Evolutionary conservation across 2,329 filamentous ascomycete species (phyloP).

Genomic region (Beauveria scarabaeidicola): DNA sequence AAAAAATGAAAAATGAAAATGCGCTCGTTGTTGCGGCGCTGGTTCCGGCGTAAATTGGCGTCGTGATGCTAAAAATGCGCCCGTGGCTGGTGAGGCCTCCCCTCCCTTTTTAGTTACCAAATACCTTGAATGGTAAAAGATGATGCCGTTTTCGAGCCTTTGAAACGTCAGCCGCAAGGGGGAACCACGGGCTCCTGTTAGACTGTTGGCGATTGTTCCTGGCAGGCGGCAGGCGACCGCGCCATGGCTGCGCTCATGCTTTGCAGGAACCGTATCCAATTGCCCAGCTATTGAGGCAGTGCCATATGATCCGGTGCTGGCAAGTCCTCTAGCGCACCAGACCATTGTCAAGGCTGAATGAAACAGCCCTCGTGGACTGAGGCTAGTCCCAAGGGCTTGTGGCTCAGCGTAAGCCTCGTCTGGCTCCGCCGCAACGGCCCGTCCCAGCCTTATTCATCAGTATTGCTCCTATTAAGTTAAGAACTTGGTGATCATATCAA

Average conservation of each 20-base stretch:
- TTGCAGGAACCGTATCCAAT: not conserved
- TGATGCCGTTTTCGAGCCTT: not conserved
- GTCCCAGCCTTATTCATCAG: constrained; percentile 1
- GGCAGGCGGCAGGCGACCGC: not conserved
- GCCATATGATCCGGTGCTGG: not conserved
- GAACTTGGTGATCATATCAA: not conserved
- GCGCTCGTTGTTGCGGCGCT: not conserved
- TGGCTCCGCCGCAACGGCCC: constrained; percentile 6
- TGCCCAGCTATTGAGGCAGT: not conserved
- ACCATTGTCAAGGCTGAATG: not conserved
- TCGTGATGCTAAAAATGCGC: not conserved
- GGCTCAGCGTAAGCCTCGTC: constrained; percentile 3
- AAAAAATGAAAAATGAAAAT: not conserved
- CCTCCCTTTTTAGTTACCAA: not conserved
- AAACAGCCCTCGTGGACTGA: not conserved
- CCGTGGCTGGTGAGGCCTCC: constrained; percentile 6
- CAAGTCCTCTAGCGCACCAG: not conserved
- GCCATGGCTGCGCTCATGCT: not conserved
- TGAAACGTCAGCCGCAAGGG: not conserved
- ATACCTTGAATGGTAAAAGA: not conserved
- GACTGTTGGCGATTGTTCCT: constrained; percentile 5
- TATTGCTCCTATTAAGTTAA: not conserved
- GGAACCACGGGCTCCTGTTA: too few relatives aligned
- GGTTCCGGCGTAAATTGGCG: not conserved
- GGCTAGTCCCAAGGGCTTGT: constrained; percentile 1